Percentiles rank a stretch among this genome's conserved stretches.
phyloP scores from a whole-genome alignment of 441 rosid genomes.

The Adansonia gregorii region DNA sequence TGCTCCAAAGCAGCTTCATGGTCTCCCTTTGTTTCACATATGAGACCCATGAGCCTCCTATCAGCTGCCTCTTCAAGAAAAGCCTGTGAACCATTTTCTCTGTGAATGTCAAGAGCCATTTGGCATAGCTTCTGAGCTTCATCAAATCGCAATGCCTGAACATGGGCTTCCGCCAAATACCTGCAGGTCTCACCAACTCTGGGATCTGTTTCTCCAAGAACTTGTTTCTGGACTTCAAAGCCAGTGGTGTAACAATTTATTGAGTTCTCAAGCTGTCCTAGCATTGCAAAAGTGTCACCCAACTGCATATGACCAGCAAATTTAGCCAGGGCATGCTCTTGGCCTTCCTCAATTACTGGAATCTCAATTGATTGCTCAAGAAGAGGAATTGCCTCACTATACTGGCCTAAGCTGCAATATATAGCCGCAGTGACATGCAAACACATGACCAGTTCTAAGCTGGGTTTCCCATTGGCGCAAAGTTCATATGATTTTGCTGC shows the following conservation, averaged over 20 bases:
- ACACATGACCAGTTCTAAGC: constrained; percentile 64
- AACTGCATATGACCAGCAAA: constrained; percentile 74
- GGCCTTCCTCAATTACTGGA: constrained; percentile 50
- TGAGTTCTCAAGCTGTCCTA: constrained; percentile 65
- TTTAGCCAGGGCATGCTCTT: constrained; percentile 64
- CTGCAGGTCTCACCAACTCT: constrained; percentile 20
- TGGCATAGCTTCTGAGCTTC: constrained; percentile 58
- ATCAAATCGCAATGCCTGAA: constrained; percentile 31
- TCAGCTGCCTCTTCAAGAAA: constrained; percentile 66
- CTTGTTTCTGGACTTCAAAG: constrained; percentile 55
- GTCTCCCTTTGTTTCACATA: constrained; percentile 71
- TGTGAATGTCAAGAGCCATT: constrained; percentile 62
- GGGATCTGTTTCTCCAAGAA: constrained; percentile 34
- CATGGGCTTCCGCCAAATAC: constrained; percentile 20
- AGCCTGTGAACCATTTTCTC: constrained; percentile 51
- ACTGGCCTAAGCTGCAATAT: constrained; percentile 59
- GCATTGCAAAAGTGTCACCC: constrained; percentile 70
- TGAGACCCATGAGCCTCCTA: constrained; percentile 75
- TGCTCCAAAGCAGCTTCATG: constrained; percentile 73
- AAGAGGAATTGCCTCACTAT: constrained; percentile 59
- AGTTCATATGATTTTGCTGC: constrained; percentile 60
- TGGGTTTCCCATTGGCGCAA: constrained; percentile 51
- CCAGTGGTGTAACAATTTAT: constrained; percentile 60
- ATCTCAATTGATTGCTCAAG: constrained; percentile 58
- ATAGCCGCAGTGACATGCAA: constrained; percentile 64